Evolutionary conservation across 345 rosid species (phyloP).

Genomic region (Salix arbutifolia): DNA sequence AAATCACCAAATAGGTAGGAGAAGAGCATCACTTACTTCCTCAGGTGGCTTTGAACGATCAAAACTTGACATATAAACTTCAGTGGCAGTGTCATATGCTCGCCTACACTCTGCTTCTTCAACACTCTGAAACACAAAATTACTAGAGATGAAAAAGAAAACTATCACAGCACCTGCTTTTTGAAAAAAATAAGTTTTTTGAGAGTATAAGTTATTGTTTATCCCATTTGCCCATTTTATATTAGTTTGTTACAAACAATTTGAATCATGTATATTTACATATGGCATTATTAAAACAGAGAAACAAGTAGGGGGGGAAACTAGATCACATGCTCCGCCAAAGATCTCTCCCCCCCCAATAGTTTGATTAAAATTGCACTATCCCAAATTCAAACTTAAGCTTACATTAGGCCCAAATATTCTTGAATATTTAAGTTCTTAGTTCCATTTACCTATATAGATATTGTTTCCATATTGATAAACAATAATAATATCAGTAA

Average conservation of each 20-base stretch:
- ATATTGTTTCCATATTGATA: neutral
- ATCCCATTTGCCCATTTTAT: neutral
- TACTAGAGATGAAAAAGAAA: neutral
- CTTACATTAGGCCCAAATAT: neutral
- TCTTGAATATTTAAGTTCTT: no score
- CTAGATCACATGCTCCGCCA: no score
- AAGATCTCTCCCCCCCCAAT: neutral
- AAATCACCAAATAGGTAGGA: conserved; percentile 15
- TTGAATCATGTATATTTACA: neutral
- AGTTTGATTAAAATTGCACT: neutral
- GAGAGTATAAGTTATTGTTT: neutral
- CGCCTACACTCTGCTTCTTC: conserved; percentile 96
- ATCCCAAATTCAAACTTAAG: neutral
- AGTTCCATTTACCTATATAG: neutral
- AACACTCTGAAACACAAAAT: conserved; percentile 61
- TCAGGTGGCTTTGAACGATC: conserved; percentile 74
- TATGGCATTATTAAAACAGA: no score
- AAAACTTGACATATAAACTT: conserved; percentile 60
- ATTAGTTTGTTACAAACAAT: neutral
- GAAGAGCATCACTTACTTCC: conserved; percentile 53
- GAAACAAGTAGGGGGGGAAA: no score
- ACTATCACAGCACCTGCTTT: neutral
- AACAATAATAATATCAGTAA: no score
- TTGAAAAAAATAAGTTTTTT: neutral
- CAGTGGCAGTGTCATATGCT: conserved; percentile 82